A percentile compares a stretch with the other conserved stretches of the same genome.
Evolutionary conservation across 2,329 filamentous ascomycete genomes (phyloP).

Genomic region (Acarospora socialis): DNA sequence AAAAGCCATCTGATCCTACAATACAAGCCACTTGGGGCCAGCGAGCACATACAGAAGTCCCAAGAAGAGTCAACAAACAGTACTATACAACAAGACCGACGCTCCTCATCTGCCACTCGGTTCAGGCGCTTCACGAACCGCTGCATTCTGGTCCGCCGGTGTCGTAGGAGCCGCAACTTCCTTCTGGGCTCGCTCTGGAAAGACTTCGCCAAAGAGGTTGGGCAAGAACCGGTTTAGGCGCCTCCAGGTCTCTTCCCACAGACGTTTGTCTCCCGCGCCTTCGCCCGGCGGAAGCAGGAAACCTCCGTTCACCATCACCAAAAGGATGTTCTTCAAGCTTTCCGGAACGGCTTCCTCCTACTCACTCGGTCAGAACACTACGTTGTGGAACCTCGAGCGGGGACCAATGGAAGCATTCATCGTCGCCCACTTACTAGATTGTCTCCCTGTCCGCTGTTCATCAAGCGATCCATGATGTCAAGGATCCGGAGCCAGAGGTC

Average conservation of each 20-base stretch:
- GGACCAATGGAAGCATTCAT: constrained; percentile 10
- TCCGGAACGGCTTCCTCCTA: constrained; percentile 92
- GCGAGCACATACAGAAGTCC: not conserved
- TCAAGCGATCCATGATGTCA: constrained; percentile 86
- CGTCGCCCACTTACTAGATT: constrained; percentile 49
- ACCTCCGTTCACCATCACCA: constrained; percentile 86
- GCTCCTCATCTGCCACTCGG: not conserved
- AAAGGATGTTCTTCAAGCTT: constrained; percentile 85
- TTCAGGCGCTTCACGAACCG: not conserved
- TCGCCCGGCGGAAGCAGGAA: constrained; percentile 58
- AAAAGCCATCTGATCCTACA: too few relatives aligned
- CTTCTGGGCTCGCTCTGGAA: constrained; percentile 36
- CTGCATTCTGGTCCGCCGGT: too few relatives aligned
- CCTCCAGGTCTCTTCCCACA: constrained; percentile 49
- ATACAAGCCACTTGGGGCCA: not conserved
- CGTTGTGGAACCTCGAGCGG: constrained; percentile 5
- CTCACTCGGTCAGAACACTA: constrained; percentile 3
- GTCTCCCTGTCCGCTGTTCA: constrained; percentile 89
- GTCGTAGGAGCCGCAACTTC: constrained; percentile 5
- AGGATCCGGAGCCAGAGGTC: constrained; percentile 87
- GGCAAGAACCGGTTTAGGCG: constrained; percentile 47
- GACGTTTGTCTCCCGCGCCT: constrained; percentile 28
- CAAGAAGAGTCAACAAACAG: not conserved
- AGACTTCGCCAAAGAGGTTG: constrained; percentile 43
- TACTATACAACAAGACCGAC: not conserved